These are phyloP conservation scores for Sanguinoderma infundibulare DNA, from an alignment of 1,284 basidiomycete species.

Conservation along the genomic window DNA sequence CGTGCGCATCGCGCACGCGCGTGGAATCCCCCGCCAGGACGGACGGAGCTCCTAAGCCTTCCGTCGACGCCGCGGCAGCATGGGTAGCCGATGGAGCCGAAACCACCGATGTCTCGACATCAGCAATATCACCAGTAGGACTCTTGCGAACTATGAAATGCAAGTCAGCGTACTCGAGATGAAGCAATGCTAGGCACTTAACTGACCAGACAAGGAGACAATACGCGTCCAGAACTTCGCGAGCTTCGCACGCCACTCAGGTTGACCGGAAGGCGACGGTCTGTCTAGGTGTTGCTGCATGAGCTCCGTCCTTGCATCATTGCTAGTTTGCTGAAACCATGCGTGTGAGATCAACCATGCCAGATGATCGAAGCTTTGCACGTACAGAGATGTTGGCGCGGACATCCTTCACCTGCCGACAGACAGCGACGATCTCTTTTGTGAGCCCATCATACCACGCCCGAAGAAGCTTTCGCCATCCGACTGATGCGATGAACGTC, in stretches of 20 bases:
- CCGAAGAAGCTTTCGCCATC: background rate
- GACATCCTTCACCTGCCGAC: background rate
- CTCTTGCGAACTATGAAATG: too few relatives aligned
- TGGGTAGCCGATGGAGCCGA: too few relatives aligned
- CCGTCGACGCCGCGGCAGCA: too few relatives aligned
- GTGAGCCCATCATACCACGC: background rate
- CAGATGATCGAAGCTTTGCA: background rate
- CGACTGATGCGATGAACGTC: background rate
- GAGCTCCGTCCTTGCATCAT: background rate
- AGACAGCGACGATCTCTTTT: background rate
- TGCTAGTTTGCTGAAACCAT: background rate
- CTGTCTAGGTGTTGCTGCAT: background rate
- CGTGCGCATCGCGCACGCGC: too few relatives aligned
- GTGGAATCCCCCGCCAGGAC: too few relatives aligned
- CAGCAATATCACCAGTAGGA: too few relatives aligned
- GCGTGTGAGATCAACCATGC: too few relatives aligned
- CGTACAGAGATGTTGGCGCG: background rate
- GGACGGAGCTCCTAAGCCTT: too few relatives aligned
- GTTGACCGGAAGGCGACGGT: background rate
- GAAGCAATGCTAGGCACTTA: too few relatives aligned
- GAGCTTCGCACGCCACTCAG: background rate
- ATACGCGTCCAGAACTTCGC: background rate
- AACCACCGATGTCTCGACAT: too few relatives aligned
- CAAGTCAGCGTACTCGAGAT: too few relatives aligned
- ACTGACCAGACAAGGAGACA: background rate